Percentiles rank a stretch among this genome's conserved stretches.
Evolutionary conservation across 2,329 filamentous ascomycete species (phyloP).

Genomic region (Xylariaceae sp.): DNA sequence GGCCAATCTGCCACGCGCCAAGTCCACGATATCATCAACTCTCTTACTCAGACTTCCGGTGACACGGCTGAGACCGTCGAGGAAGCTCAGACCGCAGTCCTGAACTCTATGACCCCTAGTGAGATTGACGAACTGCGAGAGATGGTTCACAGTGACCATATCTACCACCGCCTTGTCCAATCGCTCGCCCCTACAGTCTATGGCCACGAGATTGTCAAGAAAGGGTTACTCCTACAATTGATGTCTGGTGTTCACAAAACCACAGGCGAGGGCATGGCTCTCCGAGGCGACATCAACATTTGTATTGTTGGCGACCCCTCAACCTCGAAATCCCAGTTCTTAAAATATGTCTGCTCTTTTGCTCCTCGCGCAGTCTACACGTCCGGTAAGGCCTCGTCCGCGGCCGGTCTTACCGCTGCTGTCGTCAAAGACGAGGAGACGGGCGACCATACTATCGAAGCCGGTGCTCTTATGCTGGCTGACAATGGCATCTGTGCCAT

Average conservation of each 20-base stretch:
- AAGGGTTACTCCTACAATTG: constrained; percentile 88
- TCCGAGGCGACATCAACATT: constrained; percentile 97
- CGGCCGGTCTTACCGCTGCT: constrained; percentile 93
- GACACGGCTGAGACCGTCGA: constrained; percentile 76
- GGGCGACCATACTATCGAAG: constrained; percentile 97
- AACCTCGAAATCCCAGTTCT: constrained; percentile 95
- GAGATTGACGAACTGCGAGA: constrained; percentile 90
- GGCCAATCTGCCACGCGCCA: constrained; percentile 76
- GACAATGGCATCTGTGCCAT: constrained; percentile 98
- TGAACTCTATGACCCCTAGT: constrained; percentile 79
- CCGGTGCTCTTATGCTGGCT: constrained; percentile 94
- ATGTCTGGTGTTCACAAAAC: constrained; percentile 95
- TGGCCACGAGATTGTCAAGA: constrained; percentile 96
- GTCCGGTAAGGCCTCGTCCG: constrained; percentile 95
- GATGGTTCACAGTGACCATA: constrained; percentile 95
- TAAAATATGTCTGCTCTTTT: constrained; percentile 97
- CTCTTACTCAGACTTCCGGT: constrained; percentile 73
- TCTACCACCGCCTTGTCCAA: constrained; percentile 89
- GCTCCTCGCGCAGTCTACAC: constrained; percentile 97
- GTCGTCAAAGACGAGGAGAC: constrained; percentile 99
- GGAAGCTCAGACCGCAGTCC: constrained; percentile 82
- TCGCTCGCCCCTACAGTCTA: constrained; percentile 97
- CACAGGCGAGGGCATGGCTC: constrained; percentile 90
- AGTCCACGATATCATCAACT: constrained; percentile 81
- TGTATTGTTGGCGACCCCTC: constrained; percentile 97